phyloP scores from a whole-genome alignment of 2,329 filamentous ascomycete species.

The Fusarium kyushuense region DNA sequence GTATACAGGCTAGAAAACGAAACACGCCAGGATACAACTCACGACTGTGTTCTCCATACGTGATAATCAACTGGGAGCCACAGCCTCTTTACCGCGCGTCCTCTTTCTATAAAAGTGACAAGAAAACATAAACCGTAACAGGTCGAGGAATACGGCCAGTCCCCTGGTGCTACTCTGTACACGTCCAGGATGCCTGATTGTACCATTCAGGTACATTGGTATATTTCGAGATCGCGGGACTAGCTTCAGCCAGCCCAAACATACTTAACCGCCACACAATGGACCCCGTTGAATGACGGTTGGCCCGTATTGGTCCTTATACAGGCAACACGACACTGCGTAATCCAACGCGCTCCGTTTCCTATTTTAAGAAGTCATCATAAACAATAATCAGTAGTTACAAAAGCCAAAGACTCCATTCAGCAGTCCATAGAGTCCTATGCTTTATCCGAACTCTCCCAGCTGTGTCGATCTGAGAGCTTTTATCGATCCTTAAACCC shows the following conservation, averaged over 20 bases:
- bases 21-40: slow-evolving; percentile 21
- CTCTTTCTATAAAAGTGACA: slow-evolving; percentile 12
- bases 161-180: slow-evolving; percentile 17
- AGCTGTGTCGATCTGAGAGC: slow-evolving; percentile 3
- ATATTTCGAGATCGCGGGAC: slow-evolving; percentile 23
- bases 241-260: slow-evolving; percentile 23
- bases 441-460: slow-evolving; percentile 5
- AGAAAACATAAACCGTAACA: slow-evolving; percentile 15
- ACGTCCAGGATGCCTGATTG: slow-evolving; percentile 7
- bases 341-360: background rate
- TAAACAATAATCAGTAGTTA: slow-evolving; percentile 1
- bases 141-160: slow-evolving; percentile 20
- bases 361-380: slow-evolving; percentile 4
- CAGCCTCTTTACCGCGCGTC: slow-evolving; percentile 1
- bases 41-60: slow-evolving; percentile 9
- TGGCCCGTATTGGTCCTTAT: slow-evolving; percentile 32
- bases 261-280: slow-evolving; percentile 42
- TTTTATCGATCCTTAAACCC: slow-evolving; percentile 23
- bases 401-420: background rate
- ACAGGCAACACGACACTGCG: slow-evolving; percentile 5
- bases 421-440: slow-evolving; percentile 3
- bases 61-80: background rate
- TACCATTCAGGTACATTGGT: slow-evolving; percentile 22
- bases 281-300: slow-evolving; percentile 41
- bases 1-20: slow-evolving; percentile 14